Conservation (phyloP, 1,139 yeast genomes). For the Suhomyces coccinellae region DNA sequence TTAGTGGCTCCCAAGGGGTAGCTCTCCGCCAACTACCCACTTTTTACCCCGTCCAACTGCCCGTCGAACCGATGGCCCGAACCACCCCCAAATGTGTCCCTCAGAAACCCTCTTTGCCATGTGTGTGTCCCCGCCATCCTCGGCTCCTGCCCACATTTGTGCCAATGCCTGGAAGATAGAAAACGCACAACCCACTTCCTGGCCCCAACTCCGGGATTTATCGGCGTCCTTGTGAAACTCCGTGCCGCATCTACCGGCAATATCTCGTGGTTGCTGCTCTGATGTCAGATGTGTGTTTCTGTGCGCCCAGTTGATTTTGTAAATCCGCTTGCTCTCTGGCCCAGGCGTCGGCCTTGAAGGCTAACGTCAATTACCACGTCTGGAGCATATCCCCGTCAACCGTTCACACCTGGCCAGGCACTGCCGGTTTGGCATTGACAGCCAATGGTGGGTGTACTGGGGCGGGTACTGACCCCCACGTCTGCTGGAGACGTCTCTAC, state of each 20-base stretch:
- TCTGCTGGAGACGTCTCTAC: too few relatives aligned
- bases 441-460: too few relatives aligned
- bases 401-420: too few relatives aligned
- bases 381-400: too few relatives aligned
- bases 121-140: not conserved
- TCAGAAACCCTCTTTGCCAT: too few relatives aligned
- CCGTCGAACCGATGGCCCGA: constrained; percentile 5
- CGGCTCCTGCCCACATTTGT: not conserved
- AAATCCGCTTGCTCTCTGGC: not conserved
- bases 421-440: too few relatives aligned
- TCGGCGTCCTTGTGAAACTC: not conserved
- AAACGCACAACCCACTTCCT: not conserved
- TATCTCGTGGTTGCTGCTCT: not conserved
- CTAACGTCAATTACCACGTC: too few relatives aligned
- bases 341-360: too few relatives aligned
- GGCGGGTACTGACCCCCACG: too few relatives aligned
- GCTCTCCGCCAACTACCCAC: constrained; percentile 5
- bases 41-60: constrained; percentile 3
- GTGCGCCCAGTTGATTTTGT: not conserved
- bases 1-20: too few relatives aligned
- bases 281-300: not conserved
- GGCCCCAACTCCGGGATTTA: not conserved
- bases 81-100: not conserved
- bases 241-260: not conserved
- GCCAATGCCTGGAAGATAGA: too few relatives aligned